Evolutionary conservation across 805 yeast genomes (phyloP).

Genomic region (Zygosaccharomyces rouxii): DNA sequence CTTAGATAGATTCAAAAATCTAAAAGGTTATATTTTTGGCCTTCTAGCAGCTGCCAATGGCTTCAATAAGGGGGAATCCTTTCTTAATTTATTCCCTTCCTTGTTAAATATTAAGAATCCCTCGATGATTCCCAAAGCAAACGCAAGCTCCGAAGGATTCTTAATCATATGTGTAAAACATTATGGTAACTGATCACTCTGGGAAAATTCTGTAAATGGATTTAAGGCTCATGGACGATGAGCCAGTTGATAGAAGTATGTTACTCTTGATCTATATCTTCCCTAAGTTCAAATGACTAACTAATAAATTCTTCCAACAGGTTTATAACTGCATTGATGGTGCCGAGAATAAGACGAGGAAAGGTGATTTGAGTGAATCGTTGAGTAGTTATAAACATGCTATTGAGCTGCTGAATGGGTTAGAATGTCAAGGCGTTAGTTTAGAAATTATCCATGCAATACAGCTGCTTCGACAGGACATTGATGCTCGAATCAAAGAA

Average conservation of each 20-base stretch:
- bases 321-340: conserved; percentile 48
- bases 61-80: neutral
- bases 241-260: conserved; percentile 5
- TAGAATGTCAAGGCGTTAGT: conserved; percentile 25
- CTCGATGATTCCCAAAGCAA: neutral
- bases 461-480: conserved; percentile 30
- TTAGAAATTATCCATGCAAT: conserved; percentile 36
- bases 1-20: neutral
- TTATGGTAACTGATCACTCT: neutral
- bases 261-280: neutral
- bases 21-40: neutral
- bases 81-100: too few relatives aligned
- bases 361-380: conserved; percentile 42
- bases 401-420: conserved; percentile 4
- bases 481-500: conserved; percentile 33
- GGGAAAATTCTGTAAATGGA: neutral
- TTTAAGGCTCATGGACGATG: neutral
- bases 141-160: neutral
- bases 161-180: neutral
- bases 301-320: conserved; percentile 24
- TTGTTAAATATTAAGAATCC: neutral
- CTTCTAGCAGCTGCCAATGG: neutral
- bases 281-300: conserved; percentile 5
- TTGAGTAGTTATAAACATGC: conserved; percentile 33
- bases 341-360: conserved; percentile 47